These are phyloP conservation scores for Ajuga chamaepitys DNA, from an alignment of 257 asterid genomes.

Conservation along the genomic window DNA sequence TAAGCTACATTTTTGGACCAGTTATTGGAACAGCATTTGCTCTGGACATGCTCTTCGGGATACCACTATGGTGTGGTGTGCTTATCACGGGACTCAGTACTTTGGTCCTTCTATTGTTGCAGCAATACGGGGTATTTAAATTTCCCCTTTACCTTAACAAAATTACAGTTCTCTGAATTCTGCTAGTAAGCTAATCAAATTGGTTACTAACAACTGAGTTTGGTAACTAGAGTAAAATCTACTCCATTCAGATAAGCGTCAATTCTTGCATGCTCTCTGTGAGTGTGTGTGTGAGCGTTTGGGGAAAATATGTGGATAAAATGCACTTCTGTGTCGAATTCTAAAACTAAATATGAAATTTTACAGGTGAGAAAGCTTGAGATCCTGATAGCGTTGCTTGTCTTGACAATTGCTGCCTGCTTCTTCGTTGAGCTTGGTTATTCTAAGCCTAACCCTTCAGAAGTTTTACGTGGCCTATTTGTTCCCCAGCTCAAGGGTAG, in stretches of 20 bases:
- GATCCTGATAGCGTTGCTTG: conserved; percentile 74
- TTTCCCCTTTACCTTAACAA: not conserved
- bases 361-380: conserved; percentile 91
- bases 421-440: conserved; percentile 79
- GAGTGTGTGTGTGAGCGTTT: not conserved
- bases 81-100: conserved; percentile 96
- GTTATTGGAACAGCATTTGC: conserved; percentile 99
- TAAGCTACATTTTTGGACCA: conserved; percentile 19
- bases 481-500: conserved; percentile 81
- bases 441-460: conserved; percentile 64
- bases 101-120: conserved; percentile 65
- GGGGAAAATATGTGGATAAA: too few species aligned
- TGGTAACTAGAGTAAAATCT: not conserved
- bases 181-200: not conserved
- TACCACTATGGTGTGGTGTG: conserved; percentile 92
- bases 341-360: conserved; percentile 6
- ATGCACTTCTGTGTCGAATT: not conserved
- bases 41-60: conserved; percentile 79
- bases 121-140: conserved; percentile 86
- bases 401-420: conserved; percentile 70
- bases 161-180: not conserved
- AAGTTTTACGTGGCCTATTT: conserved; percentile 75
- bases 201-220: not conserved
- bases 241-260: not conserved
- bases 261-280: not conserved